phyloP scores from a whole-genome alignment of 768 basidiomycete species.

The Lyophyllum decastes region DNA sequence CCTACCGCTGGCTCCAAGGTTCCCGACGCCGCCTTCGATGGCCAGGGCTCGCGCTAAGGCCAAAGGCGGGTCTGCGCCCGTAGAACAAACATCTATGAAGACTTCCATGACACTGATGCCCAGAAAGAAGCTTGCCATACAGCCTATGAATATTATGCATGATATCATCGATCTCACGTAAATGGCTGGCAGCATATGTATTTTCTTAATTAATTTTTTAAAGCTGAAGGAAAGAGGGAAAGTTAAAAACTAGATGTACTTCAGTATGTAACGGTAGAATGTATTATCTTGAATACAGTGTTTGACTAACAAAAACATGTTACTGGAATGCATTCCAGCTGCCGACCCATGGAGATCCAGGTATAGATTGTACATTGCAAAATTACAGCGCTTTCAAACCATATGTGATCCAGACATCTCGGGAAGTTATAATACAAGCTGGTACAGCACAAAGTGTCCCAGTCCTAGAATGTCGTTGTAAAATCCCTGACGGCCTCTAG shows the following conservation, averaged over 20 bases:
- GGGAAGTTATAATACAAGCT: neutral
- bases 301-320: neutral
- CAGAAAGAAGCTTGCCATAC: neutral
- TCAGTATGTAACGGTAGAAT: neutral
- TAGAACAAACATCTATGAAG: conserved; percentile 9
- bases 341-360: neutral
- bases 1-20: neutral
- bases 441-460: conserved; percentile 6
- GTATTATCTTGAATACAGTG: neutral
- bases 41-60: conserved; percentile 13
- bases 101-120: neutral
- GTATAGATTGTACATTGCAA: conserved; percentile 1
- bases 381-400: neutral
- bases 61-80: neutral
- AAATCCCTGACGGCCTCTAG: conserved; percentile 60
- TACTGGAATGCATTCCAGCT: no score
- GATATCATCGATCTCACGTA: conserved; percentile 21
- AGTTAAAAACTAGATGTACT: no score
- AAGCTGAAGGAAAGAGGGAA: no score
- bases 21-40: conserved; percentile 9
- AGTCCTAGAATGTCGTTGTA: conserved; percentile 47
- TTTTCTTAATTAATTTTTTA: no score
- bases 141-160: neutral
- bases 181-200: neutral
- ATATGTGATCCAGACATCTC: neutral